Base-by-base conservation (phyloP, 768 basidiomycete genomes). In the Neoboletus magnificus region DNA sequence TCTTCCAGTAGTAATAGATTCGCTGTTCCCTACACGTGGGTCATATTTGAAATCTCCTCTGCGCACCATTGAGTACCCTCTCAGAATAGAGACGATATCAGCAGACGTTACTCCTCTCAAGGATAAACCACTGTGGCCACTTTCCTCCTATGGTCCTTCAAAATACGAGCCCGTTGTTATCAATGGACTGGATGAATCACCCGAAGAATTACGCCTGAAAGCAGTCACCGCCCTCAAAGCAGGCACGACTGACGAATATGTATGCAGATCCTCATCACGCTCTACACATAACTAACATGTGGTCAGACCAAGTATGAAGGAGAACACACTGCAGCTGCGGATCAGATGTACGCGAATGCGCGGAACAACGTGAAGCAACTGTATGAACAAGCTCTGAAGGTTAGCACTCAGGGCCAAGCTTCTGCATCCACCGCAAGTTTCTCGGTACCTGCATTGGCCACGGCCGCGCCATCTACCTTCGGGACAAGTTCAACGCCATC, bases 101-200 rank as follows among this genome's bases (percentile, higher is more conserved):
- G 72, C 73, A 32, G 93, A 95, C 60, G 68, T 95, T 9, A 82
- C 79, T 1, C 73, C 72, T 3, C 65, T 68, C 22, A 75, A 72
- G 22, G 92, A 94, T 16, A 86, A 83, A 64, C 93, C 93, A 0
- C 42, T 78, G 13, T 97, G 89, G 87, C 86, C 87, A 15, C 73
- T 95, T 0, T 85, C 90, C 0, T 86, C 83, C 0, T 95, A 89
- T 66, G 92, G 79, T 0, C 83, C 90, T 22, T 82, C 83, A 4
- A 96, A 94, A 66, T 64, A 79, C 56, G 91, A 93, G 59, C 84
- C 84, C 0, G 81, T 75, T 22, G 60, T 95, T 6, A 68, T 97
- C 18, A 52, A 72, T 10, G 85, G 82, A 3, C 70, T 87, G 32
- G 93, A 97, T 59, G 77, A 86, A 57, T 88, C 85, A 0, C 81